Conservation (phyloP, 306 rosid species). For the Corylus avellana region DNA sequence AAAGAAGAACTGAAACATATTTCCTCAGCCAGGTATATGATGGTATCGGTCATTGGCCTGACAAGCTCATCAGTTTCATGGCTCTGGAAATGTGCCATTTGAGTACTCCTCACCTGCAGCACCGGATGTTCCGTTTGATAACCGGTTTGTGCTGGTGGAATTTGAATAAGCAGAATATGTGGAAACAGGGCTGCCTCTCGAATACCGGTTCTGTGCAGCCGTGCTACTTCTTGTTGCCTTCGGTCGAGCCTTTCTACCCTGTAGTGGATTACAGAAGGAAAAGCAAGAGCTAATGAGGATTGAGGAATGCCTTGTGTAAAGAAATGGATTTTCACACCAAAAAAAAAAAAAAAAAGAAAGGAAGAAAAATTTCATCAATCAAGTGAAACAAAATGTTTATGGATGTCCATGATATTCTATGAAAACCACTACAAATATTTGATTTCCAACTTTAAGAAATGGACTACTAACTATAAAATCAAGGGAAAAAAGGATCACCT, state of each 20-base stretch:
- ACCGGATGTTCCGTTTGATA: conserved; percentile 71
- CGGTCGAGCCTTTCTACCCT: conserved; percentile 97
- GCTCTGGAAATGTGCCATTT: conserved; percentile 63
- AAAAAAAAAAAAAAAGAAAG: background rate
- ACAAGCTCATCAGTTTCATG: conserved; percentile 40
- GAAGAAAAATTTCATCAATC: background rate
- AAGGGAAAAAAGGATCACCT: conserved; percentile 51
- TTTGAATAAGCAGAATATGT: conserved; percentile 60
- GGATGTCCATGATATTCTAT: background rate
- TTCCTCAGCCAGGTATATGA: background rate
- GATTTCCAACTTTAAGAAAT: background rate
- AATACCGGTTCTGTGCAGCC: conserved; percentile 66
- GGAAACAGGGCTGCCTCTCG: conserved; percentile 69
- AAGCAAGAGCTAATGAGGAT: background rate
- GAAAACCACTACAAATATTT: too few species aligned
- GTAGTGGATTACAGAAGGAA: conserved; percentile 25
- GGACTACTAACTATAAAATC: background rate
- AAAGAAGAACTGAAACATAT: background rate
- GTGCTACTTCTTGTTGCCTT: conserved; percentile 93
- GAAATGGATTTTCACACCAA: background rate
- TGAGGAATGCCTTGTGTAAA: background rate
- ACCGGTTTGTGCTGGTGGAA: conserved; percentile 52
- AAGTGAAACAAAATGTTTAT: background rate
- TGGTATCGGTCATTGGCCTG: background rate
- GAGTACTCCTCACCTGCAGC: conserved; percentile 73